A percentile compares a stretch with the other conserved stretches of the same genome.
Conservation (phyloP, 1,284 basidiomycete genomes). For the Leccinum pachyderme region DNA sequence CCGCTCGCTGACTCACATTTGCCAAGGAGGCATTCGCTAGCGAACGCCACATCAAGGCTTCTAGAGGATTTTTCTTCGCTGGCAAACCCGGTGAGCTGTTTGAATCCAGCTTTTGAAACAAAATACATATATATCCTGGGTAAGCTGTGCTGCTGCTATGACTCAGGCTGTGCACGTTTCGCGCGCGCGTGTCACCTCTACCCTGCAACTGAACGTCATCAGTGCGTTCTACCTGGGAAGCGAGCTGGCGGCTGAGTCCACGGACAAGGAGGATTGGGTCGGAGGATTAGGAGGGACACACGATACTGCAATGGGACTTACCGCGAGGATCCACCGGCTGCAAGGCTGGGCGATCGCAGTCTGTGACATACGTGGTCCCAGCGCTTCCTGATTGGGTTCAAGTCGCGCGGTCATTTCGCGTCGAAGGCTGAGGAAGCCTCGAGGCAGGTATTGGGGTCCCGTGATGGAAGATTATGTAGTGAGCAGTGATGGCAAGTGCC, state of each 20-base stretch:
- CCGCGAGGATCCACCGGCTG: too few relatives aligned
- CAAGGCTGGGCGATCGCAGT: too few relatives aligned
- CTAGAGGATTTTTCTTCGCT: constrained; percentile 6
- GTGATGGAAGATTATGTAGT: constrained; percentile 16
- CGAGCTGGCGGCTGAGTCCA: not conserved
- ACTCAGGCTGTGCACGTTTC: constrained; percentile 16
- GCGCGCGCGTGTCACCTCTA: not conserved
- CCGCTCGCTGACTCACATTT: constrained; percentile 11
- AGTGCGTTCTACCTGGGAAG: not conserved
- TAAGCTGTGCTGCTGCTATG: constrained; percentile 10
- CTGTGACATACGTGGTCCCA: constrained; percentile 2
- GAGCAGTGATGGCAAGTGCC: constrained; percentile 13
- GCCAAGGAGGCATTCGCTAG: constrained; percentile 9
- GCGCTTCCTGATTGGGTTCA: constrained; percentile 8
- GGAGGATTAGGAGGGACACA: not conserved
- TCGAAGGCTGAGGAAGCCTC: constrained; percentile 22
- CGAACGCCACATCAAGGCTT: constrained; percentile 4
- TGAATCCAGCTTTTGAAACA: not conserved
- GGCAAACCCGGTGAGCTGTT: not conserved
- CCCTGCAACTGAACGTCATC: not conserved
- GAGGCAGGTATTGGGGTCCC: constrained; percentile 26
- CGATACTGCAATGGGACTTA: not conserved
- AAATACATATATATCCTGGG: not conserved
- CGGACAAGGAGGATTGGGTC: not conserved
- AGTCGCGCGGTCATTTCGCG: constrained; percentile 33